Conservation (phyloP, 1,284 basidiomycete species). For the Anthracocystis setariae region DNA sequence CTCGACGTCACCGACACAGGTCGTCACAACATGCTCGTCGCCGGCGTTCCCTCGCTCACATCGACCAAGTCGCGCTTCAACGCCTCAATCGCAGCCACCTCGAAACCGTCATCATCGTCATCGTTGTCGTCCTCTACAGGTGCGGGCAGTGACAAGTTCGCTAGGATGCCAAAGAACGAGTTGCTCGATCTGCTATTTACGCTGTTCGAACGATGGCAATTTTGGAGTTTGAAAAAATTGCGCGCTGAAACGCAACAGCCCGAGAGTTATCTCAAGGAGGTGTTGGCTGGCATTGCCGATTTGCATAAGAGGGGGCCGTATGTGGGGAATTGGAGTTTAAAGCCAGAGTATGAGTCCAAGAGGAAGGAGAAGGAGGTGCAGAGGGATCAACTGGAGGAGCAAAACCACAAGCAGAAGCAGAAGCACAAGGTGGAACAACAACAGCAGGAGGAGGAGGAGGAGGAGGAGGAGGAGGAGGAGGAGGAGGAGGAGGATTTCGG, state of each 20-base stretch:
- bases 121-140: no score
- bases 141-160: constrained; percentile 75
- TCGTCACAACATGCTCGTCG: constrained; percentile 67
- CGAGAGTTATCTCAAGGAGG: constrained; percentile 88
- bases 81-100: constrained; percentile 29
- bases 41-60: constrained; percentile 49
- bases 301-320: constrained; percentile 81
- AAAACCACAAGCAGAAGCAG: background rate
- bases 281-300: constrained; percentile 81
- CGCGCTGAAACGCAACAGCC: constrained; percentile 88
- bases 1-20: constrained; percentile 68
- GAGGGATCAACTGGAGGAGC: constrained; percentile 6
- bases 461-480: background rate
- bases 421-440: background rate
- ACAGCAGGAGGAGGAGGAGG: background rate
- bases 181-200: constrained; percentile 85
- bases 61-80: constrained; percentile 49
- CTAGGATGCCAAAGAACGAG: constrained; percentile 87
- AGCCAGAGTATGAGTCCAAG: constrained; percentile 53
- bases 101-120: constrained; percentile 5
- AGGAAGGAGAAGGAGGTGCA: constrained; percentile 25
- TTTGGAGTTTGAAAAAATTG: constrained; percentile 84
- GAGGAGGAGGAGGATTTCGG: constrained; percentile 37
- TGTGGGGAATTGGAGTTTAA: constrained; percentile 69
- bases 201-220: constrained; percentile 80